These are phyloP conservation scores for Eustoma russellianum DNA, from an alignment of 257 asterid genomes.

Conservation along the genomic window DNA sequence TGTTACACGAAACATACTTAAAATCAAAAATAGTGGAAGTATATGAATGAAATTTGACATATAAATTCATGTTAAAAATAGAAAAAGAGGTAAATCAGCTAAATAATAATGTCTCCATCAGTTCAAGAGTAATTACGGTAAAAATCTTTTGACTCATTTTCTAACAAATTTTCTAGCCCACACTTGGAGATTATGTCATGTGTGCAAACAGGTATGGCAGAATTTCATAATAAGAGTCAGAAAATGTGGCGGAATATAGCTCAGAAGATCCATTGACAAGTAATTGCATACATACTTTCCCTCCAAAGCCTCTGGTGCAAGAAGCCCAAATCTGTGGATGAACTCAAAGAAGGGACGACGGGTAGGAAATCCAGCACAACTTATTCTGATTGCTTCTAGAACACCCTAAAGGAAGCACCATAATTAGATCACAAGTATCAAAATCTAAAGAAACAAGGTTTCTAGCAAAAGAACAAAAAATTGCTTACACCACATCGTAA, in stretches of 20 bases:
- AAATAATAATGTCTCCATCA: slow-evolving; percentile 9
- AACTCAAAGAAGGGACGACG: slow-evolving; percentile 95
- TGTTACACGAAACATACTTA: slow-evolving; percentile 30
- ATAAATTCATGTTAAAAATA: not conserved
- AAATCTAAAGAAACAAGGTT: not conserved
- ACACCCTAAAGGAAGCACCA: slow-evolving; percentile 69
- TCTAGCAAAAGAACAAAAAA: slow-evolving; percentile 6
- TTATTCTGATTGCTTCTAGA: slow-evolving; percentile 93
- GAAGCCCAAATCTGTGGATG: slow-evolving; percentile 90
- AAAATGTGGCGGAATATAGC: too few species aligned
- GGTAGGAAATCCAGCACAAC: slow-evolving; percentile 98
- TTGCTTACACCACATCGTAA: slow-evolving; percentile 94
- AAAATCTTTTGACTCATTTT: too few species aligned
- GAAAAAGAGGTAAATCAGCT: slow-evolving; percentile 8
- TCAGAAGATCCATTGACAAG: too few species aligned
- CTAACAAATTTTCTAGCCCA: too few species aligned
- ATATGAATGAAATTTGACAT: not conserved
- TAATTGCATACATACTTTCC: slow-evolving; percentile 48
- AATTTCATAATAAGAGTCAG: too few species aligned
- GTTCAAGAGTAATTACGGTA: slow-evolving; percentile 10
- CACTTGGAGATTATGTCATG: too few species aligned
- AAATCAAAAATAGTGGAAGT: slow-evolving; percentile 12
- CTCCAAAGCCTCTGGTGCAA: slow-evolving; percentile 79
- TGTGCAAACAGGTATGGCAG: too few species aligned
- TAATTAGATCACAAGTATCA: slow-evolving; percentile 1